Evolutionary conservation across 331 rosid genomes (phyloP).

Genomic region (Arachis monticola): DNA sequence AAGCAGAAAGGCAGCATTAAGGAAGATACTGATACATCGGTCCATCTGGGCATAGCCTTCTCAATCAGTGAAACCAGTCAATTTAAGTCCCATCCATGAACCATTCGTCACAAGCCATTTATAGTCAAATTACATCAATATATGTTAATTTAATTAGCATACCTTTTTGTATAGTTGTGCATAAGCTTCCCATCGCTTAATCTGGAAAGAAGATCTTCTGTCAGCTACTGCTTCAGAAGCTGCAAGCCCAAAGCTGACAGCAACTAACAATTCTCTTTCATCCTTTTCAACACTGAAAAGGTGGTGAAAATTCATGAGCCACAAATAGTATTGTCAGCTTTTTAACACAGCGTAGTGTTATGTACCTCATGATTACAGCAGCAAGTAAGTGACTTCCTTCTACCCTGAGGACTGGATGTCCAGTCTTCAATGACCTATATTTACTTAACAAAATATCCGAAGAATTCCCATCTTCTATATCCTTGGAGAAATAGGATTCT

Average conservation of each 20-base stretch:
- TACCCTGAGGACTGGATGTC: slow-evolving; percentile 95
- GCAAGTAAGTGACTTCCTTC: slow-evolving; percentile 96
- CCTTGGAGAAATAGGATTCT: slow-evolving; percentile 59
- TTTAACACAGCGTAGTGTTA: slow-evolving; percentile 33
- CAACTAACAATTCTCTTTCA: slow-evolving; percentile 88
- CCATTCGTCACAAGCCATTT: slow-evolving; percentile 18
- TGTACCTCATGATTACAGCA: slow-evolving; percentile 76
- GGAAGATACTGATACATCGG: slow-evolving; percentile 11
- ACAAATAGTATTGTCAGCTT: slow-evolving; percentile 14
- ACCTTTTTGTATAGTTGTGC: slow-evolving; percentile 89
- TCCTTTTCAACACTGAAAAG: slow-evolving; percentile 71
- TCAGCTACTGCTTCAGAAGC: slow-evolving; percentile 95
- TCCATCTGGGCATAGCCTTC: slow-evolving; percentile 29
- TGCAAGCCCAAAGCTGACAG: slow-evolving; percentile 81
- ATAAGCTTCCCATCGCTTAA: slow-evolving; percentile 90
- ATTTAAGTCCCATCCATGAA: background rate
- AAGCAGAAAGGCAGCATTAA: background rate
- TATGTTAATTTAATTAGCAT: slow-evolving; percentile 12
- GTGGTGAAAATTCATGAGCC: slow-evolving; percentile 36
- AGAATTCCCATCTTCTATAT: slow-evolving; percentile 61
- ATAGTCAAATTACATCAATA: slow-evolving; percentile 15
- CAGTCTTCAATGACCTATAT: slow-evolving; percentile 74
- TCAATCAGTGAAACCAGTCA: slow-evolving; percentile 27
- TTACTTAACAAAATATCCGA: slow-evolving; percentile 54
- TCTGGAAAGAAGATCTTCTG: slow-evolving; percentile 80